Percentiles rank a stretch among this genome's conserved stretches.
Evolutionary conservation across 768 basidiomycete species (phyloP).

Genomic region (Suillus discolor): DNA sequence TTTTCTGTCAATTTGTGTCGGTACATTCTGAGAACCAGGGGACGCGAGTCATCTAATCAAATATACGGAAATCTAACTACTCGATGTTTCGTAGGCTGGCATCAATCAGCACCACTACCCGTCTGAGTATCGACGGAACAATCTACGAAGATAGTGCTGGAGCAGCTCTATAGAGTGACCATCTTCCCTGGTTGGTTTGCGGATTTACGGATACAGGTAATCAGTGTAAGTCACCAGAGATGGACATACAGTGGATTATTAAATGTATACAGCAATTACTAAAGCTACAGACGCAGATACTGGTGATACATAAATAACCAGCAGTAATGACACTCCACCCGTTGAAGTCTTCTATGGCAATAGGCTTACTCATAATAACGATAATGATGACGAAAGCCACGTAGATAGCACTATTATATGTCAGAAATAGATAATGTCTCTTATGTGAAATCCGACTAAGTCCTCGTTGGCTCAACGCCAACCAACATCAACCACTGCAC

Average conservation of each 20-base stretch:
- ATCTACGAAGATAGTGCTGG: no score
- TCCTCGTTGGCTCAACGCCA: not conserved
- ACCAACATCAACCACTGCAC: not conserved
- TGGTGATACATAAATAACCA: not conserved
- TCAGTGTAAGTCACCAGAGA: not conserved
- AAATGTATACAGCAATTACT: not conserved
- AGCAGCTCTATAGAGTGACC: no score
- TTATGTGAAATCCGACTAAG: not conserved
- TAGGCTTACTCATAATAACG: not conserved
- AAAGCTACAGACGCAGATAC: not conserved
- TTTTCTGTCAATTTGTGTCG: no score
- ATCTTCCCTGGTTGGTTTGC: not conserved
- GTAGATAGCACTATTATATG: not conserved
- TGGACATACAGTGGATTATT: not conserved
- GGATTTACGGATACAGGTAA: not conserved
- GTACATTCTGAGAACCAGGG: no score
- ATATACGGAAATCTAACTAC: no score
- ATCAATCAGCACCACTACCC: no score
- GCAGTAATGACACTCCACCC: not conserved
- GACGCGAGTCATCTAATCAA: no score
- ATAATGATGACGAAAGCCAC: no score
- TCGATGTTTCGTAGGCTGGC: no score
- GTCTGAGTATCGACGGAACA: no score
- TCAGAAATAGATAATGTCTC: not conserved
- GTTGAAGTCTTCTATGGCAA: not conserved